These are phyloP conservation scores for Cinnamomum micranthum DNA, from an alignment of 164 flowering plant genomes.

Conservation along the genomic window DNA sequence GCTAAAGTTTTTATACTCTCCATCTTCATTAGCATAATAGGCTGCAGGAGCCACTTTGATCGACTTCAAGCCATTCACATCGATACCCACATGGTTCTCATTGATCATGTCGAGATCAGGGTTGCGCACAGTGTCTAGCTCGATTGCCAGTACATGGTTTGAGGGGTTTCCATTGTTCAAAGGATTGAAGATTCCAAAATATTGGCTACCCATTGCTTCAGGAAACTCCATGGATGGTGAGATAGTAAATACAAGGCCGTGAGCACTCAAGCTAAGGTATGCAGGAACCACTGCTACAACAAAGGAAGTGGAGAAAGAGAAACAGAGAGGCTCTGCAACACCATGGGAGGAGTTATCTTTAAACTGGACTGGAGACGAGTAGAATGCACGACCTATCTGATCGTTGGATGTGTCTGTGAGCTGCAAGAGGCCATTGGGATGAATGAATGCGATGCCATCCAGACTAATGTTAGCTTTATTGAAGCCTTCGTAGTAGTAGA, in stretches of 20 bases:
- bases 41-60: slow-evolving; percentile 13
- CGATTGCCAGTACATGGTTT: slow-evolving; percentile 20
- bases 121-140: slow-evolving; percentile 15
- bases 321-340: background rate
- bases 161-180: slow-evolving; percentile 3
- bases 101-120: slow-evolving; percentile 14
- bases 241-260: slow-evolving; percentile 24
- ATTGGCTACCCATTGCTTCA: slow-evolving; percentile 12
- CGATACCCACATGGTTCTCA: slow-evolving; percentile 27
- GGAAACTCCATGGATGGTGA: slow-evolving; percentile 11
- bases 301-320: slow-evolving; percentile 24
- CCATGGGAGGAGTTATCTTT: slow-evolving; percentile 1
- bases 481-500: slow-evolving; percentile 34
- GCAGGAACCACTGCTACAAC: slow-evolving; percentile 15
- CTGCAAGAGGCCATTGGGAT: slow-evolving; percentile 33
- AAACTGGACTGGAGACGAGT: slow-evolving; percentile 13
- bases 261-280: slow-evolving; percentile 7
- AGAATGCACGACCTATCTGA: slow-evolving; percentile 23
- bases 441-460: slow-evolving; percentile 22
- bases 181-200: slow-evolving; percentile 22
- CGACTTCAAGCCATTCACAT: slow-evolving; percentile 23
- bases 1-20: background rate
- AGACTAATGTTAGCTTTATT: slow-evolving; percentile 16
- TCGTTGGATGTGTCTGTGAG: slow-evolving; percentile 31
- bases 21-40: slow-evolving; percentile 6